Base-by-base conservation (phyloP, 805 yeast species). In the Starmerella khaoyaiensis region DNA sequence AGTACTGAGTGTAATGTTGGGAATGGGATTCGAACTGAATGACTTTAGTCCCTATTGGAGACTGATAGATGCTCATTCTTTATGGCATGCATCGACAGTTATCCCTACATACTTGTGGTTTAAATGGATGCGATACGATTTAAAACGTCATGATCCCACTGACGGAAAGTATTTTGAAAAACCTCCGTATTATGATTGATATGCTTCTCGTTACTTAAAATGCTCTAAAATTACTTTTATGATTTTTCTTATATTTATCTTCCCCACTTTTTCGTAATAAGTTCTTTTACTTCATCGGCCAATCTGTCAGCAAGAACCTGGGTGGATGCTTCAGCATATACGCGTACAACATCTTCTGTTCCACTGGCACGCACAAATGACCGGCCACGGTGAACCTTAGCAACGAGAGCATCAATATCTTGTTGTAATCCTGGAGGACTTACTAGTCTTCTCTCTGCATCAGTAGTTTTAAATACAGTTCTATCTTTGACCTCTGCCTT, bases 281-380 rank as follows among this genome's bases (percentile, higher is more conserved):
- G 42, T 21, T 48, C 48, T 14, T 48, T 33, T 14, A 60, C 62
- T 25, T 51, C 49, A n/a, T 45, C 35, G 4, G 58, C 63, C 28
- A 79, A 59, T 25, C 58, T 57, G 16, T 63, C 67, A 20, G 76
- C 74, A 18, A 67, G 68, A 9, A 56, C 60, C 28, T 50, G 51
- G 0, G 72, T 68, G 2, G 62, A 65, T 0, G 95, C 94, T 58
- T 90, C 98, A 1, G 94, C 90, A 49, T 90, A 90, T 5, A 90
- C 82, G 50, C 98, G 72, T 1, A 90, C 96, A 0, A 95, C 97
- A 57, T 90, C 93, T 57, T 90, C 98, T 1, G 98, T 90, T 11
- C 98, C 98, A 42, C 93, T 79, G 8, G 98, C 97, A 49, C 98
- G 72, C 3, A 87, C 97, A 59, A 90, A 90, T 2, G 93, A 76